A percentile compares a stretch with the other conserved stretches of the same genome.
These are phyloP conservation scores for Botryotinia calthae DNA, from an alignment of 2,329 filamentous ascomycete species.

Conservation along the genomic window DNA sequence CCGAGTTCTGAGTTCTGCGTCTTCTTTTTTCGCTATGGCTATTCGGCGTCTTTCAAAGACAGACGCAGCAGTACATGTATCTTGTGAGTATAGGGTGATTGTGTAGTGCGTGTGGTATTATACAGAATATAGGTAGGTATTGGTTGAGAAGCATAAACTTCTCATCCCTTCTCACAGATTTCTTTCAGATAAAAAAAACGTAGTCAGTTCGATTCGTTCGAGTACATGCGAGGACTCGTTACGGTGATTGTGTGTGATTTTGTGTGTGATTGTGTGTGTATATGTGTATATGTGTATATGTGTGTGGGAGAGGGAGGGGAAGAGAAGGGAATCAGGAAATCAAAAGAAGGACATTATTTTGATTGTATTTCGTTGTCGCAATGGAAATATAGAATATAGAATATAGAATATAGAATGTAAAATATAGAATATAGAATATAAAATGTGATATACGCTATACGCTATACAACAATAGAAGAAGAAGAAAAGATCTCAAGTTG, in stretches of 20 bases:
- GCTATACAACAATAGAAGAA: not conserved
- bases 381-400: not conserved
- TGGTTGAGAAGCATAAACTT: not conserved
- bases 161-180: not conserved
- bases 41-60: not conserved
- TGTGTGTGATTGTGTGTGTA: not conserved
- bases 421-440: not conserved
- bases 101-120: not conserved
- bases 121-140: not conserved
- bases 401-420: not conserved
- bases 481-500: not conserved
- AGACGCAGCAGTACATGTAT: constrained; percentile 1
- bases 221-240: not conserved
- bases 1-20: too few relatives aligned
- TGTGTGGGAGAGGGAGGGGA: not conserved
- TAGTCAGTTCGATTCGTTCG: not conserved
- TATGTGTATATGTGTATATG: not conserved
- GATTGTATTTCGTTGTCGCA: not conserved
- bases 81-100: not conserved
- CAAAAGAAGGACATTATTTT: constrained; percentile 12
- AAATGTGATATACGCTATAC: constrained; percentile 6
- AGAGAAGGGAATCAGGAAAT: not conserved
- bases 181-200: not conserved
- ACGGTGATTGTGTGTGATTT: not conserved
- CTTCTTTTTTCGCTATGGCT: too few relatives aligned